Evolutionary conservation across 192 early-diverging fungal genomes (phyloP), one percentile per base, ranked within the genome.

Genomic region (Kappamyces sp.): DNA sequence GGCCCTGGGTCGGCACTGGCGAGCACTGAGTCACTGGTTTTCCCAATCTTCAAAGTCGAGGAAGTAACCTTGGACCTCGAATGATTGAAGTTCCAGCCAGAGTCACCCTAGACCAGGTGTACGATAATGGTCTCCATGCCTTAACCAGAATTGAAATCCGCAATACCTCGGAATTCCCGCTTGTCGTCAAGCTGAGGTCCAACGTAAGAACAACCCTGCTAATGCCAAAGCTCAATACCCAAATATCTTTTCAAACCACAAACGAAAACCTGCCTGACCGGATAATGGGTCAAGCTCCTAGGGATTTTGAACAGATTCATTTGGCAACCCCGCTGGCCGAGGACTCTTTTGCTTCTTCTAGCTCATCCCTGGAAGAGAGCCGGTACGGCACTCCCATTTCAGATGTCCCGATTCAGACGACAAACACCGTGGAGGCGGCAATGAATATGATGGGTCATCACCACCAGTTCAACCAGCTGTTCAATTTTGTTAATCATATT

Each of bases 401-500:
- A 10, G 9, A 46, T 46, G 13, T 46, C 23, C 23, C 61, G 31
- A 15, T 68, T 66, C 62, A 79, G 12, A 71, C 79, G 0, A 87
- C 85, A 33, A 89, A 89, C 55, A 87, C 87, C 0, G 87, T 84
- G 0, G 76, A 74, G 2, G 79, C 79, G 23, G 81, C 83, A 3
- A 64, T 60, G 33, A 55, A 60, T 48, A 50, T 12, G 23, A 34
- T 46, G 2, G 41, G 52, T 32, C 60, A 68, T 42, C 65, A 67
- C 9, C 75, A 82, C 47, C 77, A 86, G 58, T 97, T 90, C 63
- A 93, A 94, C 63, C 90, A 97, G 64, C 78, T 95, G 0, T 95
- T 97, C 70, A 98, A 98, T 68, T 87, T 85, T 67, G 87, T 97
- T 40, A 87, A 90, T 48, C 85, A 90, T 55, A 81, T 90, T 33